These are phyloP conservation scores for Leccinum obscurum DNA, from an alignment of 768 basidiomycete genomes.

Conservation along the genomic window DNA sequence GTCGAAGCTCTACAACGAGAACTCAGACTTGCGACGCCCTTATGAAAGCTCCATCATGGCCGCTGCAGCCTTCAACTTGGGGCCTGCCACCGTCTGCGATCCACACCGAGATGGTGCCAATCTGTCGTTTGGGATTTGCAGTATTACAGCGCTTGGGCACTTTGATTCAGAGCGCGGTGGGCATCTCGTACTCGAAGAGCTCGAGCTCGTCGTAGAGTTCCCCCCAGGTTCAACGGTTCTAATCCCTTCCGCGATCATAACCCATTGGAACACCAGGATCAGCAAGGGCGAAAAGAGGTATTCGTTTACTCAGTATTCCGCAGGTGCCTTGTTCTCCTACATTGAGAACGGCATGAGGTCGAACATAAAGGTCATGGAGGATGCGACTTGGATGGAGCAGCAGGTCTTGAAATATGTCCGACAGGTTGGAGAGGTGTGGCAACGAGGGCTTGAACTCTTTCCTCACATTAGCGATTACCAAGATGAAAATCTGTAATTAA, in stretches of 20 bases:
- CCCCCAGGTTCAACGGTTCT: not conserved
- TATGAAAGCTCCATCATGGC: not conserved
- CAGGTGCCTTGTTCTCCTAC: slow-evolving; percentile 4
- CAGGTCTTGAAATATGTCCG: not conserved
- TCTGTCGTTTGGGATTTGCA: slow-evolving; percentile 6
- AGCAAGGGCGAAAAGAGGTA: not conserved
- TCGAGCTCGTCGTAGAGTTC: not conserved
- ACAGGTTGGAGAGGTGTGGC: not conserved
- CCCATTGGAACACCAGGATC: slow-evolving; percentile 1
- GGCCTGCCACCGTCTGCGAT: not conserved
- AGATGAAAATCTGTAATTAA: no score
- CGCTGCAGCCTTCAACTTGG: slow-evolving; percentile 4
- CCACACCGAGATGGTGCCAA: slow-evolving; percentile 5
- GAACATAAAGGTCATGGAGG: not conserved
- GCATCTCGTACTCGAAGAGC: not conserved
- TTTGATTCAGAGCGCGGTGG: not conserved
- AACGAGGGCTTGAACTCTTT: not conserved
- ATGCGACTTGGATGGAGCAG: not conserved
- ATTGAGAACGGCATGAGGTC: slow-evolving; percentile 10
- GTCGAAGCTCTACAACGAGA: no score
- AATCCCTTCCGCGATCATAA: not conserved
- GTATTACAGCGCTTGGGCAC: not conserved
- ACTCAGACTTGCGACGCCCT: no score
- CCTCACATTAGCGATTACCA: not conserved
- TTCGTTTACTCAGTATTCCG: slow-evolving; percentile 8